Percentiles rank a stretch among this genome's conserved stretches.
phyloP scores from a whole-genome alignment of 129 eudicot genomes.

The Heracleum sosnowskyi region DNA sequence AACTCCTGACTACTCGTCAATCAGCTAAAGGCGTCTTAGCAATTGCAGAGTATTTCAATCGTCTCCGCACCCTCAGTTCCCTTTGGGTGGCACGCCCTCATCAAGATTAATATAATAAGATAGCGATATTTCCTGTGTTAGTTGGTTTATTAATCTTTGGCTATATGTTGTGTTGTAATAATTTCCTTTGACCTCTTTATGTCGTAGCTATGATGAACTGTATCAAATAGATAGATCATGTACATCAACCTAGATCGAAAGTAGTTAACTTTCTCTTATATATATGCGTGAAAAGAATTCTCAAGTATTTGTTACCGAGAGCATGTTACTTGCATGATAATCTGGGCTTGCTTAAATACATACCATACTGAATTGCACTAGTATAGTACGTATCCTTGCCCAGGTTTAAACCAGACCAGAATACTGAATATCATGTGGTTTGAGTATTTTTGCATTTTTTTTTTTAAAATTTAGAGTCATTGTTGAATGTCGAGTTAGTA shows the following conservation, averaged over 20 bases:
- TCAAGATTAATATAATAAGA: conserved; percentile 38
- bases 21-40: conserved; percentile 68
- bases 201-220: not conserved
- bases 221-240: not conserved
- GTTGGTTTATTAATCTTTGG: not conserved
- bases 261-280: not conserved
- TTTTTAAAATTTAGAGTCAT: too few relatives aligned
- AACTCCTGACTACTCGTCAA: conserved; percentile 60
- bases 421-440: too few relatives aligned
- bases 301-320: not conserved
- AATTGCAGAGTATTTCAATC: conserved; percentile 70
- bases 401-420: not conserved
- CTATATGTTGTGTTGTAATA: not conserved
- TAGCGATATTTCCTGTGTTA: not conserved
- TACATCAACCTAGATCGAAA: not conserved
- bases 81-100: conserved; percentile 74
- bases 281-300: not conserved
- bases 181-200: not conserved
- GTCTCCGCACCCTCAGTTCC: conserved; percentile 78
- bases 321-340: too few relatives aligned
- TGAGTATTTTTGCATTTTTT: too few relatives aligned
- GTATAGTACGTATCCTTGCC: not conserved
- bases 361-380: too few relatives aligned
- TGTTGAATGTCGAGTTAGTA: too few relatives aligned
- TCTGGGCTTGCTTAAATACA: not conserved